Evolutionary conservation across 805 yeast genomes (phyloP).

Genomic region (Saccharomycopsis sp.): DNA sequence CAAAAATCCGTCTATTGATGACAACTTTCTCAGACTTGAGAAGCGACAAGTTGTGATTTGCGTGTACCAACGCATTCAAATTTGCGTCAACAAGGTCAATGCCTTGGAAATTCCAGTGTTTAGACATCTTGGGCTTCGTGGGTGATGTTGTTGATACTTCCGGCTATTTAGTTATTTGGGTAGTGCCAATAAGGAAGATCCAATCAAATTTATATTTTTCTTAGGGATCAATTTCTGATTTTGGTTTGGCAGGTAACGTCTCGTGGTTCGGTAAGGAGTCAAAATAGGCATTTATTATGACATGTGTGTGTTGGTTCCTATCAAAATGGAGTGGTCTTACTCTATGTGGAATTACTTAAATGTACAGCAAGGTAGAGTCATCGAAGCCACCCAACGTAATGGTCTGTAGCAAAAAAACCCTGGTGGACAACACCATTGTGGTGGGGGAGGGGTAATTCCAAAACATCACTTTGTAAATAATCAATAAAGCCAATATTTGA

Average conservation of each 20-base stretch:
- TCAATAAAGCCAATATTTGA: too few species aligned
- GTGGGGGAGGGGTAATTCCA: neutral
- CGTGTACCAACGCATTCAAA: conserved; percentile 44
- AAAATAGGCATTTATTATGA: neutral
- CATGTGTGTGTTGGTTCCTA: neutral
- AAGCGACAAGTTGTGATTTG: conserved; percentile 49
- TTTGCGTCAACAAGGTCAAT: conserved; percentile 30
- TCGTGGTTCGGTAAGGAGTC: neutral
- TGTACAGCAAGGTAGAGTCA: too few species aligned
- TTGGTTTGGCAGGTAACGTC: neutral
- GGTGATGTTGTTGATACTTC: too few species aligned
- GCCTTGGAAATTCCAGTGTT: conserved; percentile 45
- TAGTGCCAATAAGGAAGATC: too few species aligned
- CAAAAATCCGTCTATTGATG: conserved; percentile 31
- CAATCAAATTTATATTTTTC: neutral
- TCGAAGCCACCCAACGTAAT: too few species aligned
- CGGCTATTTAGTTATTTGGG: too few species aligned
- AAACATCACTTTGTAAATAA: neutral
- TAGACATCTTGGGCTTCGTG: conserved; percentile 21
- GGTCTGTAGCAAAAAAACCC: too few species aligned
- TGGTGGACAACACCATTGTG: too few species aligned
- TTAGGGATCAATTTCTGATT: neutral
- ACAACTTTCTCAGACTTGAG: conserved; percentile 54
- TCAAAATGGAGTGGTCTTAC: too few species aligned
- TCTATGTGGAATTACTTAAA: too few species aligned